Evolutionary conservation across 495 filamentous ascomycete genomes (phyloP), one percentile per base, ranked within the genome.

Genomic region (Sabuloglossum arenarium): DNA sequence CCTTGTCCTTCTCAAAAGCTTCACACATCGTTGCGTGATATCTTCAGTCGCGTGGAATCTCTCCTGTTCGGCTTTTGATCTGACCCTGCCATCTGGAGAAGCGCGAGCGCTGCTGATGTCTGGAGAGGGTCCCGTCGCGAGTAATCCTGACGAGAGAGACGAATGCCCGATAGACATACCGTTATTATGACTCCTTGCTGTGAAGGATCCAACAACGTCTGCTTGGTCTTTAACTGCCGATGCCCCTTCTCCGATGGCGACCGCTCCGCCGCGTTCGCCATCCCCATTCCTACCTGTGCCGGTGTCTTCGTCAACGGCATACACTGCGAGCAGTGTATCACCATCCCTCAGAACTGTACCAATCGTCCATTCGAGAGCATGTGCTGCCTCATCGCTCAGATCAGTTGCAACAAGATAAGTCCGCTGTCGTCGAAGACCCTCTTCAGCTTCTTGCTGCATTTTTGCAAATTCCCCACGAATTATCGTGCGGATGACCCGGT

Each of bases 331-430:
- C 37, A 98, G 74, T 0, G 90, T 97, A 66, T 98, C 91, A 16
- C 91, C 91, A 64, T 95, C 88, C 46, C 91, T 77, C 8, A 98
- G 75, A n/a, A 97, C 84, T 3, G 87, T 94, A 42, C 91, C 91
- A 53, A 98, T 89, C 0, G 88, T 93, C 89, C 90, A 98, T 65
- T 97, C 91, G 28, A 97, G 70, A 10, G 91, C 91, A 66, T 95
- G 88, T 10, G 86, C 84, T 3, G 89, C 89, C 70, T 98, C 91
- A 43, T 88, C 85, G 61, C 86, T 94, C 31, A 96, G 68, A 67
- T 97, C 91, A 0, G 87, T 94, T 9, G 91, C 88, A 9, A 96
- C 86, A 6, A 98, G 70, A 65, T 96, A 98, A 54, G 87, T 89
- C 10, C 91, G 77, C 47, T 86, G 79, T 11, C 86, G 78, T 16